Percentiles rank a stretch among this genome's conserved stretches.
These are phyloP conservation scores for Podaxis rugospora DNA, from an alignment of 768 basidiomycete species.

Conservation along the genomic window DNA sequence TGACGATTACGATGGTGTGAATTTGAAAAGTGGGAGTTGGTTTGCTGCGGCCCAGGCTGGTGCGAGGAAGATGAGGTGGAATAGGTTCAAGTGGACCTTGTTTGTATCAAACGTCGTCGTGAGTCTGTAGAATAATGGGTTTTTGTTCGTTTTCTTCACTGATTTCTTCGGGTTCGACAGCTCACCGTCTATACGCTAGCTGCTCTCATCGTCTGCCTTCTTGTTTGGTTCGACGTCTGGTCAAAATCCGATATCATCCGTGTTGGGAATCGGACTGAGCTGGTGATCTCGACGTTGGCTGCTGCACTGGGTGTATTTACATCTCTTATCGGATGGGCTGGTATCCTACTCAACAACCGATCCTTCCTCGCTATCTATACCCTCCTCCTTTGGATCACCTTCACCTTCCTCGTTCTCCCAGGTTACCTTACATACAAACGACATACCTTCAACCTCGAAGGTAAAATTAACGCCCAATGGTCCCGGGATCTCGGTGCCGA, in stretches of 20 bases:
- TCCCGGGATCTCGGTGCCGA: conserved; percentile 51
- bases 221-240: conserved; percentile 79
- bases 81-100: conserved; percentile 75
- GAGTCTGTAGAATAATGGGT: conserved; percentile 6
- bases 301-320: conserved; percentile 57
- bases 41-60: neutral
- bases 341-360: conserved; percentile 81
- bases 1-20: conserved; percentile 50
- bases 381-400: conserved; percentile 72
- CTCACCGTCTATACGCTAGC: conserved; percentile 58
- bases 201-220: conserved; percentile 59
- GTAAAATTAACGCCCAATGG: conserved; percentile 79
- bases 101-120: conserved; percentile 56
- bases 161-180: conserved; percentile 11
- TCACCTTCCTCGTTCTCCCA: conserved; percentile 66
- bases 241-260: conserved; percentile 65
- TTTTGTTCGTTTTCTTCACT: neutral
- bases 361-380: conserved; percentile 76
- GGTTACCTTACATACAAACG: conserved; percentile 79
- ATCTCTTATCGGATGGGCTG: conserved; percentile 71
- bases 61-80: conserved; percentile 62
- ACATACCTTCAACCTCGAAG: conserved; percentile 74
- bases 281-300: conserved; percentile 68
- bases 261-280: conserved; percentile 62
- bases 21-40: conserved; percentile 31